A percentile compares a stretch with the other conserved stretches of the same genome.
phyloP scores from a whole-genome alignment of 768 basidiomycete genomes.

The Fomitopsis serialis region DNA sequence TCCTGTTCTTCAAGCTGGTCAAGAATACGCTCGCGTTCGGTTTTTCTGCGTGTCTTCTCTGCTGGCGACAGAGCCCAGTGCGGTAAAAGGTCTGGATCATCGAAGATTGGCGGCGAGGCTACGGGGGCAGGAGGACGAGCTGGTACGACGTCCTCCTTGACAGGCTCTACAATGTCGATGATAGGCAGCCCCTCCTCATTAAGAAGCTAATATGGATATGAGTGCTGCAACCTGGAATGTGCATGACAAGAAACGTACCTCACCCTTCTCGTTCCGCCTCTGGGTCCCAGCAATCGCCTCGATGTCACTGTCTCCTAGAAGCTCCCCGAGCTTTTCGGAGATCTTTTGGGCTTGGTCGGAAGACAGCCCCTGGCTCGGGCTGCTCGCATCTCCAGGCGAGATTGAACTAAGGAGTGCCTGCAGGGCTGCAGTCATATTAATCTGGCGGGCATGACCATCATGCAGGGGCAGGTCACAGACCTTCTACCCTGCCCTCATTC shows the following conservation, averaged over 20 bases:
- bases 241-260: conserved; percentile 43
- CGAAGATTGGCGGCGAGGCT: conserved; percentile 14
- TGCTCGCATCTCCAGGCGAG: conserved; percentile 16
- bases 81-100: conserved; percentile 43
- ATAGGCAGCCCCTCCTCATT: conserved; percentile 80
- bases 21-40: conserved; percentile 60
- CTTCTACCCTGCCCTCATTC: conserved; percentile 29
- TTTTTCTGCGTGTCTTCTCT: conserved; percentile 45
- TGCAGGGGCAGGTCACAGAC: conserved; percentile 13
- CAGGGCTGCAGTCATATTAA: conserved; percentile 25
- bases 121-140: conserved; percentile 9
- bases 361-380: conserved; percentile 26
- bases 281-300: conserved; percentile 22
- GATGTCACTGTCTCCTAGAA: conserved; percentile 43
- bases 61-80: conserved; percentile 38
- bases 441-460: neutral
- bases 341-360: conserved; percentile 47
- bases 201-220: conserved; percentile 39
- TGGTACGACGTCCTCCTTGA: conserved; percentile 22
- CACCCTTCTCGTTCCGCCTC: conserved; percentile 48
- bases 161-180: conserved; percentile 68
- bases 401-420: conserved; percentile 35
- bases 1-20: conserved; percentile 74
- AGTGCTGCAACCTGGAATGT: neutral
- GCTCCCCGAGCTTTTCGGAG: conserved; percentile 53